Evolutionary conservation across 1,284 basidiomycete genomes (phyloP), one percentile per base, ranked within the genome.

Genomic region (Exobasidium rhododendri): DNA sequence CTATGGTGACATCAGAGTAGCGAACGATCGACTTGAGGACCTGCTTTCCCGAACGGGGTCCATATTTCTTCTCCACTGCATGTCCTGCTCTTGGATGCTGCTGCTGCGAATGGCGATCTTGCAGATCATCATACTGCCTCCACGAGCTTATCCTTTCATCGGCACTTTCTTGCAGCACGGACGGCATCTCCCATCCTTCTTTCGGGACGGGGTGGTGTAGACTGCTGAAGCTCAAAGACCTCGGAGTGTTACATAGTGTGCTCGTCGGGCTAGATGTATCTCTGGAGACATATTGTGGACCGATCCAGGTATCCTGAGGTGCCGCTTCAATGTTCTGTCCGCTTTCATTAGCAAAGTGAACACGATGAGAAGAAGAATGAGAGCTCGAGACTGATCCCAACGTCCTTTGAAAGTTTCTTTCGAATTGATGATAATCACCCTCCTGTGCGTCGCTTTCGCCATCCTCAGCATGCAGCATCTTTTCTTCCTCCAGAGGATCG

Each of bases 1-100:
- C 88, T 2, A 86, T 65, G 1, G 64, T 64, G 4, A 74, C 66
- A 49, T 70, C 69, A 4, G 66, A 56, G 47, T 67, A 68, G 13
- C 67, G 56, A 6, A 69, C 4, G 5, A 67, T 44, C 0, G 58
- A 50, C 24, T 32, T 46, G 43, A 40, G n/a, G 58, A 30, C 3
- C 10, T 43, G 11, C 29, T 4, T 14, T 56, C n/a, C 30, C 4
- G 35, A 3, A 11, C 22, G 6, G 20, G 11, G 10, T n/a, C 31
- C 3, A 43, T 30, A 47, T 31, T 7, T n/a, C 22, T 26, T 53
- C 45, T 28, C 26, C 28, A 24, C 20, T n/a, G n/a, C n/a, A n/a
- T n/a, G n/a, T 58, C 57, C 17, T 11, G 20, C 17, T 10, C 10
- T 11, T 1, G 11, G 1, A 17, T 51, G 11, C 17, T 40, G 35